Percentiles rank a stretch among this genome's conserved stretches.
Conservation (phyloP, 805 yeast genomes). For the Candida ulmi region DNA sequence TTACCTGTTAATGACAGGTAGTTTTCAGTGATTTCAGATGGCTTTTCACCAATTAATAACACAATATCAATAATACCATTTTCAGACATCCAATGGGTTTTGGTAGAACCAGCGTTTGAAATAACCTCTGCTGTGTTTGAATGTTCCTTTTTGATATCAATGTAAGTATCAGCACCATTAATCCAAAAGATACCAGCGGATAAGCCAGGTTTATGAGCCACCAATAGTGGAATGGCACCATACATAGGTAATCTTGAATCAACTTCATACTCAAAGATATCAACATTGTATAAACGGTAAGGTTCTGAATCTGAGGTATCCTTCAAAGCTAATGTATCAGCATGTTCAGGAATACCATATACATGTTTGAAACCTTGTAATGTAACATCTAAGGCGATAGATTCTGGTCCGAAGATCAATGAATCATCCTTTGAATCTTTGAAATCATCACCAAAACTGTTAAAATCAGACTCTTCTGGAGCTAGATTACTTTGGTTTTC, state of each 20-base stretch:
- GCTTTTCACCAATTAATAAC: slow-evolving; percentile 55
- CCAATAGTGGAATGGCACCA: slow-evolving; percentile 87
- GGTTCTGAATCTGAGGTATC: slow-evolving; percentile 67
- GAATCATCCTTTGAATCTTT: slow-evolving; percentile 60
- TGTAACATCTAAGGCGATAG: slow-evolving; percentile 73
- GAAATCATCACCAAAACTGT: slow-evolving; percentile 69
- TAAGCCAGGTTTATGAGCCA: slow-evolving; percentile 53
- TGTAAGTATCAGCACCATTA: slow-evolving; percentile 87
- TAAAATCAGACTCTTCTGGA: slow-evolving; percentile 57
- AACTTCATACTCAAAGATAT: slow-evolving; percentile 88
- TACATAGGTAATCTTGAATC: slow-evolving; percentile 87
- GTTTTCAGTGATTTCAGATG: slow-evolving; percentile 47
- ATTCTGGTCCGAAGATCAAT: slow-evolving; percentile 82
- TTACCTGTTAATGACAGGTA: slow-evolving; percentile 73
- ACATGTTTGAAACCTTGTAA: slow-evolving; percentile 58
- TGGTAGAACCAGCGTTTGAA: slow-evolving; percentile 20
- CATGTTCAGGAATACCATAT: slow-evolving; percentile 97
- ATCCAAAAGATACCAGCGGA: slow-evolving; percentile 86
- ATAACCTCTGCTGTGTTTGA: slow-evolving; percentile 12
- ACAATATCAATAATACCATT: slow-evolving; percentile 77
- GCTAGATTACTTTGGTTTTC: slow-evolving; percentile 36
- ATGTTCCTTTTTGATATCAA: slow-evolving; percentile 53
- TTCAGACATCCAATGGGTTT: slow-evolving; percentile 93
- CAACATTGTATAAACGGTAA: slow-evolving; percentile 86
- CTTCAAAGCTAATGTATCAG: slow-evolving; percentile 68